Base-by-base conservation (phyloP, 2,329 filamentous ascomycete species). In the Ceratocystiopsis sp. region DNA sequence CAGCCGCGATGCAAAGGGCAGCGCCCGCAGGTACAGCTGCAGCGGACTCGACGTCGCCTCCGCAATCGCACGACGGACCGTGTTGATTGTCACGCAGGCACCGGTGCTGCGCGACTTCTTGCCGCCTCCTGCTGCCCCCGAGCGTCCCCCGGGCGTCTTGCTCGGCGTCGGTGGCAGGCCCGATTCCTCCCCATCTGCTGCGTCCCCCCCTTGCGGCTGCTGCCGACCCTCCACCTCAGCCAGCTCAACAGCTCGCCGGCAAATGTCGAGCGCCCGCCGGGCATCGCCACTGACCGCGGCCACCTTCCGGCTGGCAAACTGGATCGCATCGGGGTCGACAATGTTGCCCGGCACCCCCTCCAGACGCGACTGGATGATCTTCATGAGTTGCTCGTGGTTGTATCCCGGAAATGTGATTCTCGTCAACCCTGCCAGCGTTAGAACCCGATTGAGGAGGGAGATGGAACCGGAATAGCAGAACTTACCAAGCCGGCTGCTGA, bases 371-470 rank as follows among this genome's bases (percentile, higher is more conserved):
- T 89, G 80, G 49, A 98, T 95, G 55, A 98, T 98, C 52, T 81
- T 82, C 82, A 96, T 94, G 36, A 98, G 72, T 61, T 98, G 91
- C 46, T 91, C 86, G 59, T 98, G 87, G 45, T 86, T 95, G 61
- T 98, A 98, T 18, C 91, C 91, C 0, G 91, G 84, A 54, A 98
- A 98, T 0, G 91, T 95, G 56, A 98, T 95, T 54, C 93, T 76
- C 9, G 87, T 95, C 40, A 98, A 67, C 18, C 89, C 65, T 66
- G 19, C 11, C 11, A 18, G 3, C 29, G 14, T 37, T 21, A 35
- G 38, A 37, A 25, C n/a, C 8, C 7, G 37, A 29, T 10, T 37
- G 18, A n/a, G 2, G 25, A 5, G 5, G 12, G 3, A 25, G 7
- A 9, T 12, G 3, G 16, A 7, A n/a, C 13, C 11, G 37, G 21